Evolutionary conservation across 371 early-diverging fungal genomes (phyloP), one percentile per base, ranked within the genome.

Genomic region (Funneliformis caledonium): DNA sequence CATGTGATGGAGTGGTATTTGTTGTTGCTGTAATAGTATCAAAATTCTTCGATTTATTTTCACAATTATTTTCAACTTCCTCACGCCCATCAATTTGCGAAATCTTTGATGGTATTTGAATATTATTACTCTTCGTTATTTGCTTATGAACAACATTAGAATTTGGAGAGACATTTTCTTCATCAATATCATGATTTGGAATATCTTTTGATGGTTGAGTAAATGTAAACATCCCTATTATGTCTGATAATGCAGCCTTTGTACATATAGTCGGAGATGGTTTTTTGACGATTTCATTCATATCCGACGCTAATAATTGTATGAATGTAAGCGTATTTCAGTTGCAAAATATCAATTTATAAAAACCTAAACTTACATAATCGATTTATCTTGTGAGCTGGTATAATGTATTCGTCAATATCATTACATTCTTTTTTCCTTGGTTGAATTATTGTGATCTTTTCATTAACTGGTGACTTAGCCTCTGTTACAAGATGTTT

Each of bases 191-290:
- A 59, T 26, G 11, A 22, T 80, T 47, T 76, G 73, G 62, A 16
- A 52, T 9, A 19, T 70, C 80, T 16, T 56, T 56, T 56, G 87
- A 77, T 3, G 86, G 86, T 47, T 83, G 83, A 76, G 82, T 88
- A 72, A 88, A 93, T 72, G 93, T 89, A n/a, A 89, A 89, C 42
- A 89, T 84, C 19, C 19, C 56, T 56, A 56, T 56, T 77, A 93
- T 88, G 56, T 90, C 93, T 9, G 86, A 86, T 72, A 91, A 82
- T 4, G 92, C 93, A 1, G 84, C 90, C 50, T 88, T 89, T 0
- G 93, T 93, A 76, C 90, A 89, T 80, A 93, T 90, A 0, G 93
- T 93, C 0, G 93, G 93, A 11, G 92, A 92, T 61, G 83, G 74
- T 52, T 67, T 2, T 60, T 81, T 61, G 62, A 33, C 43, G 22